These are phyloP conservation scores for Emericellopsis cladophorae DNA, from an alignment of 2,329 filamentous ascomycete species.

Conservation along the genomic window DNA sequence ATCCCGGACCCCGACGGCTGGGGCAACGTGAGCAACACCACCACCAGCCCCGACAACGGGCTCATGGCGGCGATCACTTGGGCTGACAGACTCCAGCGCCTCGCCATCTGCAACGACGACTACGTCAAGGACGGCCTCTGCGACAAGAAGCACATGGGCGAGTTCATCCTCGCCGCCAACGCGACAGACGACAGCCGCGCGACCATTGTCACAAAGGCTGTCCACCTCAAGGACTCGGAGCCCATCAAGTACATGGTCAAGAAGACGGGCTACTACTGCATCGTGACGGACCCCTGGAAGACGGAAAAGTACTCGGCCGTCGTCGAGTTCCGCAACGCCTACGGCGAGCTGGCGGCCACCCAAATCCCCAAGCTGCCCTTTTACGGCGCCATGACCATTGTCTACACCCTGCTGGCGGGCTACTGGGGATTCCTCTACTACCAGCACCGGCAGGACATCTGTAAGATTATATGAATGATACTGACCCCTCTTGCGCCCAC, in stretches of 20 bases:
- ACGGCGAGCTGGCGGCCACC: constrained; percentile 86
- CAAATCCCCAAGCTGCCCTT: constrained; percentile 97
- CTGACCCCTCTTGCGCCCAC: constrained; percentile 2
- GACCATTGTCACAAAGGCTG: constrained; percentile 64
- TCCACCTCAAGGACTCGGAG: constrained; percentile 66
- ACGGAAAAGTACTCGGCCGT: constrained; percentile 62
- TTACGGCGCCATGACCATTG: constrained; percentile 86
- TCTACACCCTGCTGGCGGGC: constrained; percentile 76
- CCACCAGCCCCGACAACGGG: no score
- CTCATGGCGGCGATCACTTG: no score
- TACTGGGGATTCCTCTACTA: constrained; percentile 93
- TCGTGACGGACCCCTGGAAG: constrained; percentile 63
- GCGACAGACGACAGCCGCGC: constrained; percentile 59
- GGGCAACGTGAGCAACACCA: constrained; percentile 27
- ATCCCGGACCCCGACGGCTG: constrained; percentile 41
- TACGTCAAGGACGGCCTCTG: constrained; percentile 60
- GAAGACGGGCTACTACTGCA: constrained; percentile 93
- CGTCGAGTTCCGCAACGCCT: constrained; percentile 89
- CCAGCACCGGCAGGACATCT: constrained; percentile 83
- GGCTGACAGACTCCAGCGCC: constrained; percentile 14
- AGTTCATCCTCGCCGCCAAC: constrained; percentile 72
- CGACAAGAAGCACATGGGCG: constrained; percentile 62
- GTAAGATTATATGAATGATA: constrained; percentile 28
- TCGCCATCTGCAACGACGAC: constrained; percentile 60
- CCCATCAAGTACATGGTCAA: constrained; percentile 73